phyloP scores from a whole-genome alignment of 202 grass and related monocot species.

The Digitaria exilis region DNA sequence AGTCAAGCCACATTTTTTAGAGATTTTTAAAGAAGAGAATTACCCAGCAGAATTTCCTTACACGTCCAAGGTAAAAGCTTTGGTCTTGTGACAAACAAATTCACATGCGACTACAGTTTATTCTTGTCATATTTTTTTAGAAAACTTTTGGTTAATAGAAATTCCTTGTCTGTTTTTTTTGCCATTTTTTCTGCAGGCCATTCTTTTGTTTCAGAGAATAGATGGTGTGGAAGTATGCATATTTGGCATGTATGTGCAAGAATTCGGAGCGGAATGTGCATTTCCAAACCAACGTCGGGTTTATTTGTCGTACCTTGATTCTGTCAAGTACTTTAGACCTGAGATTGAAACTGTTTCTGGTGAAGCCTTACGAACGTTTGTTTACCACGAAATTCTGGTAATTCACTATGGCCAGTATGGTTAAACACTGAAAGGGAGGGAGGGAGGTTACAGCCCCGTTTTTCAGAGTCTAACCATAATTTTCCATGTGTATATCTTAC shows the following conservation, averaged over 20 bases:
- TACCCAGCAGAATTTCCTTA: slow-evolving; percentile 85
- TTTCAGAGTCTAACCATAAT: background rate
- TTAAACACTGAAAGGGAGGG: background rate
- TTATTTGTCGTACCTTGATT: slow-evolving; percentile 97
- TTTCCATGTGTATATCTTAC: slow-evolving; percentile 24
- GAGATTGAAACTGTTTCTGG: slow-evolving; percentile 82
- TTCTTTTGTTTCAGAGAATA: slow-evolving; percentile 97
- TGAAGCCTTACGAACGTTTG: slow-evolving; percentile 85
- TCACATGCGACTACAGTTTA: slow-evolving; percentile 19
- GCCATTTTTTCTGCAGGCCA: slow-evolving; percentile 54
- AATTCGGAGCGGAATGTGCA: slow-evolving; percentile 82
- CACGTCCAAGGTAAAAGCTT: slow-evolving; percentile 83
- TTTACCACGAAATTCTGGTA: slow-evolving; percentile 99
- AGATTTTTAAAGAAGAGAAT: slow-evolving; percentile 80
- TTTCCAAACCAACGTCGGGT: slow-evolving; percentile 86
- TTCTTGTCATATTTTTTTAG: background rate
- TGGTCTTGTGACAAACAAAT: slow-evolving; percentile 27
- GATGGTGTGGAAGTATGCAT: slow-evolving; percentile 97
- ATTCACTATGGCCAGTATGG: slow-evolving; percentile 14
- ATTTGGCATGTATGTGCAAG: slow-evolving; percentile 97
- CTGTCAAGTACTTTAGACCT: slow-evolving; percentile 96
- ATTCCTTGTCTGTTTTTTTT: background rate
- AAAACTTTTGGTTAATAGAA: slow-evolving; percentile 10
- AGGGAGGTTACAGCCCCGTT: background rate
- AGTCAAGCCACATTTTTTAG: slow-evolving; percentile 75